Percentiles rank a stretch among this genome's conserved stretches.
phyloP scores from a whole-genome alignment of 2,329 filamentous ascomycete species.

The Exophiala lecanii-corni region DNA sequence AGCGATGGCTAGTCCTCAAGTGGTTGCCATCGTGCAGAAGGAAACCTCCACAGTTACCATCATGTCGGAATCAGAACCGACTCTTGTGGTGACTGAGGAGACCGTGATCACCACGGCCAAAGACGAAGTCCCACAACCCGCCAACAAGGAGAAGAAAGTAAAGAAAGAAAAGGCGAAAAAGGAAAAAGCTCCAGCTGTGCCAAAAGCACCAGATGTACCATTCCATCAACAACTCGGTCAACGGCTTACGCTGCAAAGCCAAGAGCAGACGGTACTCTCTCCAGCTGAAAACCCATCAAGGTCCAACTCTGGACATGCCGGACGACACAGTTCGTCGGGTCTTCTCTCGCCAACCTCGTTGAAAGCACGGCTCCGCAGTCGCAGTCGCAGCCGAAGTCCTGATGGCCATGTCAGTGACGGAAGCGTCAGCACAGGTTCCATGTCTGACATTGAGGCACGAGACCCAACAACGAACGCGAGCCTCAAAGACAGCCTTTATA shows the following conservation, averaged over 20 bases:
- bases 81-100: constrained; percentile 2
- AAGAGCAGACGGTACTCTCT: not conserved
- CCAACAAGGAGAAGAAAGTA: constrained; percentile 4
- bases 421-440: constrained; percentile 6
- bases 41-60: not conserved
- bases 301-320: not conserved
- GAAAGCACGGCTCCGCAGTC: not conserved
- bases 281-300: not conserved
- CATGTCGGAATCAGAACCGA: not conserved
- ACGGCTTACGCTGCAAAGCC: constrained; percentile 3
- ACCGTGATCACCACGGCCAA: not conserved
- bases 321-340: not conserved
- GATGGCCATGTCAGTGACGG: constrained; percentile 2
- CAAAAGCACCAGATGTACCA: constrained; percentile 3
- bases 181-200: constrained; percentile 1
- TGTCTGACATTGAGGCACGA: constrained; percentile 4
- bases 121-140: not conserved
- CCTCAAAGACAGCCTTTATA: constrained; percentile 24
- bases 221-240: constrained; percentile 8
- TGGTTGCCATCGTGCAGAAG: not conserved
- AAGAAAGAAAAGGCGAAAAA: constrained; percentile 8
- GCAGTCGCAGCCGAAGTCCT: not conserved
- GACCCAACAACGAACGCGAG: constrained; percentile 1
- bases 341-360: not conserved
- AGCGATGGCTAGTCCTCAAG: not conserved